Percentiles rank a stretch among this genome's conserved stretches.
Evolutionary conservation across 495 filamentous ascomycete species (phyloP).

Genomic region (Penicillium pulvis): DNA sequence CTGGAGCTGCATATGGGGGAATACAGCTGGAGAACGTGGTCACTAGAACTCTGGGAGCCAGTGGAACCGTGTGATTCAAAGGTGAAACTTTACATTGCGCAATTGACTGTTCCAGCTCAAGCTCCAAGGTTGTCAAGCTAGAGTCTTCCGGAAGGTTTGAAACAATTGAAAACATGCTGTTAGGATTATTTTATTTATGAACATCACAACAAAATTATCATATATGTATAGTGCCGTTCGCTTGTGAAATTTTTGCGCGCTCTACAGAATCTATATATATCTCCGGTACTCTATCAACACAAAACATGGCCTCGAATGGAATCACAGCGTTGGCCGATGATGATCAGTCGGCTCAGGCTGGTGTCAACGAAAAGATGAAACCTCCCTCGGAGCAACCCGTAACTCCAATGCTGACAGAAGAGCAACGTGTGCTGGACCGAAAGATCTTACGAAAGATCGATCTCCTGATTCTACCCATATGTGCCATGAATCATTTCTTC

Average conservation of each 20-base stretch:
- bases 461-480: background rate
- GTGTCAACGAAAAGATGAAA: background rate
- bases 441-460: background rate
- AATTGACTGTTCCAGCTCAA: background rate
- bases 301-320: too few relatives aligned
- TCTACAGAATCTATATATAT: too few relatives aligned
- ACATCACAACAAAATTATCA: too few relatives aligned
- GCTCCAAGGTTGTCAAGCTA: too few relatives aligned
- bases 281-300: background rate
- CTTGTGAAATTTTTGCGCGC: too few relatives aligned
- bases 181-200: too few relatives aligned
- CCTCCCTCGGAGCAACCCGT: background rate
- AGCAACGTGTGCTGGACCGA: background rate
- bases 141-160: too few relatives aligned
- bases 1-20: background rate
- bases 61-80: background rate
- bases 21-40: background rate
- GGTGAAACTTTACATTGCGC: background rate
- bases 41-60: background rate
- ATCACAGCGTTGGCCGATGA: too few relatives aligned
- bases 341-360: background rate
- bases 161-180: too few relatives aligned
- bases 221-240: too few relatives aligned
- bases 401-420: background rate
- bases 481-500: background rate